phyloP scores from a whole-genome alignment of 2,329 filamentous ascomycete species.

The Nannizzia gypsea region DNA sequence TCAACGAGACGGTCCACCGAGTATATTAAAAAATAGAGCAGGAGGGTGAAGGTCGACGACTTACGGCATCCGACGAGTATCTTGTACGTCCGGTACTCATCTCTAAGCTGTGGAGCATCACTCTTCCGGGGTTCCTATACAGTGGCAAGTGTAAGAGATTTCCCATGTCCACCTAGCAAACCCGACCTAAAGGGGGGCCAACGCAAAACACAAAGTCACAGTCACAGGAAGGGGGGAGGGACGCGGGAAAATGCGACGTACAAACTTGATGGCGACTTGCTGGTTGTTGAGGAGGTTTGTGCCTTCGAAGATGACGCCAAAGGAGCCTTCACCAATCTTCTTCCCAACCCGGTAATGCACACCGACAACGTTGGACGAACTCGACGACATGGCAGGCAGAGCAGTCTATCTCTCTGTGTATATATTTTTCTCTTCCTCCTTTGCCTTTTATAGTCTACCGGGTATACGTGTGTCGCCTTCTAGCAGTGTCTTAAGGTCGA shows the following conservation, averaged over 20 bases:
- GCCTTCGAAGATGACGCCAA: constrained; percentile 97
- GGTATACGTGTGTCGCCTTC: too few species aligned
- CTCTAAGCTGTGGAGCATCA: constrained; percentile 90
- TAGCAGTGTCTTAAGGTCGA: too few species aligned
- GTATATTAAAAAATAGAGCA: too few species aligned
- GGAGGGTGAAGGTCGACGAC: constrained; percentile 42
- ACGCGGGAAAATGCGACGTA: too few species aligned
- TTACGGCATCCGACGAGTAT: constrained; percentile 97
- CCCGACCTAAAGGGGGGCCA: constrained; percentile 8
- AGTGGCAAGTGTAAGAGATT: background rate
- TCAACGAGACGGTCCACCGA: background rate
- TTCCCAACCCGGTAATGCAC: constrained; percentile 98
- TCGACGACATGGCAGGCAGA: constrained; percentile 56
- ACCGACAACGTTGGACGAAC: constrained; percentile 92
- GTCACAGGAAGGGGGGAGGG: too few species aligned
- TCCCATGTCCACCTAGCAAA: background rate
- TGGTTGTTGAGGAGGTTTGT: constrained; percentile 98
- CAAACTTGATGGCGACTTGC: constrained; percentile 98
- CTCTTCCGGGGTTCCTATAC: constrained; percentile 92
- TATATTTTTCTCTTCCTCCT: too few species aligned
- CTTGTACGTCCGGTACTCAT: constrained; percentile 99
- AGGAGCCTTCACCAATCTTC: constrained; percentile 98
- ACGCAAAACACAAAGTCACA: background rate
- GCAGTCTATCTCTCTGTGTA: background rate
- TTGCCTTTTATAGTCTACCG: too few species aligned